These are phyloP conservation scores for Saccharomycopsis hybrid DNA, from an alignment of 1,139 yeast genomes.

Conservation along the genomic window DNA sequence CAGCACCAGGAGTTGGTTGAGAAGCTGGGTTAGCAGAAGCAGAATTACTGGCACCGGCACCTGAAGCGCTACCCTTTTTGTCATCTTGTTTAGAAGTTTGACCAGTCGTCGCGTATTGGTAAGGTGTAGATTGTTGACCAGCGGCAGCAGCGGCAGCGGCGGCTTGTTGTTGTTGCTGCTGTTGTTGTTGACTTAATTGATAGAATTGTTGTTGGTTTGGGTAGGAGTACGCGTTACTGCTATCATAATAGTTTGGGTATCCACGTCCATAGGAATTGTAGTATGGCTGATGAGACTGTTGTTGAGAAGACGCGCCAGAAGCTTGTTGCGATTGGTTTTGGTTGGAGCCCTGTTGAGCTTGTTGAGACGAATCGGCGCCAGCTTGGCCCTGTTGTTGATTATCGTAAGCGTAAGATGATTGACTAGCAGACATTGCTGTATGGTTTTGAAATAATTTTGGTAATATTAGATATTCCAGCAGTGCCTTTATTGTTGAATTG, in stretches of 20 bases:
- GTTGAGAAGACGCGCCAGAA: not conserved
- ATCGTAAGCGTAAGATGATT: slow-evolving; percentile 7
- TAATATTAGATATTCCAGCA: too few species aligned
- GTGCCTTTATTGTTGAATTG: too few species aligned
- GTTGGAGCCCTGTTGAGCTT: not conserved
- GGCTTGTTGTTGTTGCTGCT: slow-evolving; percentile 4
- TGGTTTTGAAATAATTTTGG: too few species aligned
- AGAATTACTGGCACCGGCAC: not conserved
- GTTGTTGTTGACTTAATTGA: slow-evolving; percentile 5
- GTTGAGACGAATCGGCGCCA: slow-evolving; percentile 5
- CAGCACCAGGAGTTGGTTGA: not conserved
- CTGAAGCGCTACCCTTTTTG: slow-evolving; percentile 11
- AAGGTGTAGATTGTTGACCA: not conserved
- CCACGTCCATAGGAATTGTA: slow-evolving; percentile 4
- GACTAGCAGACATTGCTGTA: slow-evolving; percentile 10
- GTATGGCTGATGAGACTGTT: slow-evolving; percentile 4
- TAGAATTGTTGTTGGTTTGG: slow-evolving; percentile 5
- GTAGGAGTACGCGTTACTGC: slow-evolving; percentile 4
- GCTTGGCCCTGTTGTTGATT: slow-evolving; percentile 3
- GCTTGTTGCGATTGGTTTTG: not conserved
- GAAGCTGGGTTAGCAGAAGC: not conserved
- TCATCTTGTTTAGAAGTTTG: not conserved
- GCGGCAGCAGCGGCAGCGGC: slow-evolving; percentile 4
- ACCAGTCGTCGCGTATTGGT: not conserved
- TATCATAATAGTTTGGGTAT: slow-evolving; percentile 10